phyloP scores from a whole-genome alignment of 1,284 basidiomycete genomes.

The Kalmanozyma brasiliensis region DNA sequence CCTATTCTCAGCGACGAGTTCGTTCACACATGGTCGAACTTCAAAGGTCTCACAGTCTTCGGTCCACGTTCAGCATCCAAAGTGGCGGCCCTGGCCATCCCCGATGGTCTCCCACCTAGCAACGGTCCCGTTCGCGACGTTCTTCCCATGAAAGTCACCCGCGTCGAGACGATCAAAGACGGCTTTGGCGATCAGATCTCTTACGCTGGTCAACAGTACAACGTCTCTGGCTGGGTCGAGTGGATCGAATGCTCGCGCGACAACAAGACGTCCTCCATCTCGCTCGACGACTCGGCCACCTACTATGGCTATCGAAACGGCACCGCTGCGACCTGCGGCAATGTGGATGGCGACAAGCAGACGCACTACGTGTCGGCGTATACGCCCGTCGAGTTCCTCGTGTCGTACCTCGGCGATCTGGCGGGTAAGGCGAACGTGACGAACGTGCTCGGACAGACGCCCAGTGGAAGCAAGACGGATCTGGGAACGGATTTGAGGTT shows the following conservation, averaged over 20 bases:
- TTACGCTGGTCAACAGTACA: constrained; percentile 37
- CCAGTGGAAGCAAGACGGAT: constrained; percentile 16
- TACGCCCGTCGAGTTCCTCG: constrained; percentile 38
- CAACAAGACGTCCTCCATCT: constrained; percentile 28
- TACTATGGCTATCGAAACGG: constrained; percentile 49
- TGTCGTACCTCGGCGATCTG: constrained; percentile 36
- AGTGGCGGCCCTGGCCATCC: constrained; percentile 43
- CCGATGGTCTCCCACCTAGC: constrained; percentile 44
- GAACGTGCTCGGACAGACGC: constrained; percentile 28
- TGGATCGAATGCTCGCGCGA: constrained; percentile 53
- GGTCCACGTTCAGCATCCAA: constrained; percentile 48
- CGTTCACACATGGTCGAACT: constrained; percentile 27
- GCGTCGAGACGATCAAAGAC: constrained; percentile 43
- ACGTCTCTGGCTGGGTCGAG: constrained; percentile 47
- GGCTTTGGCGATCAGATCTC: constrained; percentile 43
- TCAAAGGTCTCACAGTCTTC: constrained; percentile 40
- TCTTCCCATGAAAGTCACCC: constrained; percentile 42
- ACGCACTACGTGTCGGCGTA: constrained; percentile 52
- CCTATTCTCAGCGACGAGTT: constrained; percentile 41
- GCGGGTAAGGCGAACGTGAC: constrained; percentile 27
- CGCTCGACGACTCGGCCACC: constrained; percentile 19
- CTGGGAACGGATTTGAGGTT: constrained; percentile 43
- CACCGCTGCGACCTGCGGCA: constrained; percentile 36
- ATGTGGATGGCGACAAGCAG: constrained; percentile 29
- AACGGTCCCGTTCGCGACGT: constrained; percentile 36